Conservation (phyloP, 1,284 basidiomycete species). For the Ceratobasidium sp. region DNA sequence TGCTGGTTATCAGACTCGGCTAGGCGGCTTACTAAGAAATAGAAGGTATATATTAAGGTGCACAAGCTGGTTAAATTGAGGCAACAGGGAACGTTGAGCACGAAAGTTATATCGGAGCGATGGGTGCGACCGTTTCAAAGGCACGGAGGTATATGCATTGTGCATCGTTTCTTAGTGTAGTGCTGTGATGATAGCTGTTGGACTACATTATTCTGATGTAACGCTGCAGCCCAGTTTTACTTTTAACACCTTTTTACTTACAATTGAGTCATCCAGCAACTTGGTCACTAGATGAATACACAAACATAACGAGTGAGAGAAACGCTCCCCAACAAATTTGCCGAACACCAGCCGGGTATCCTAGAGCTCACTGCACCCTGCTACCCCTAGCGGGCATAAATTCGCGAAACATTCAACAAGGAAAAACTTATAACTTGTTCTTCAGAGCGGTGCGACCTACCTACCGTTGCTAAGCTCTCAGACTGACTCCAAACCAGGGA, state of each 20-base stretch:
- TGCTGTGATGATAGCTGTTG: background rate
- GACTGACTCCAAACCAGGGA: slow-evolving; percentile 32
- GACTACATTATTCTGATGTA: background rate
- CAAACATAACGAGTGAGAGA: slow-evolving; percentile 29
- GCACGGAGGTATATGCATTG: slow-evolving; percentile 44
- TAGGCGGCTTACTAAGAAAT: slow-evolving; percentile 32
- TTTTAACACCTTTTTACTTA: slow-evolving; percentile 46
- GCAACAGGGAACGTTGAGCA: slow-evolving; percentile 43
- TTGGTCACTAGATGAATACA: slow-evolving; percentile 40
- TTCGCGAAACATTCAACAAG: background rate
- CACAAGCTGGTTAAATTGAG: slow-evolving; percentile 37
- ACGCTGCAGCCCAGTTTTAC: slow-evolving; percentile 45
- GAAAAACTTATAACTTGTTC: background rate
- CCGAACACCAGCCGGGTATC: too few species aligned
- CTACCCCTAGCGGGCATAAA: slow-evolving; percentile 34
- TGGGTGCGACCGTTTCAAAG: slow-evolving; percentile 27
- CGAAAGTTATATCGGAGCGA: slow-evolving; percentile 47
- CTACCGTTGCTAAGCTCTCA: slow-evolving; percentile 22
- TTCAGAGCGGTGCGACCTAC: slow-evolving; percentile 25
- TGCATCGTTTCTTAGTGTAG: background rate
- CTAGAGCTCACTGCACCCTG: slow-evolving; percentile 44
- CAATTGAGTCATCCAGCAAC: slow-evolving; percentile 45
- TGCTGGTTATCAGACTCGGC: slow-evolving; percentile 40
- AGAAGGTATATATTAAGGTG: slow-evolving; percentile 30
- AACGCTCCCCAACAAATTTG: background rate